Evolutionary conservation across 257 asterid species (phyloP), one percentile per base, ranked within the genome.

Genomic region (Penstemon davidsonii): DNA sequence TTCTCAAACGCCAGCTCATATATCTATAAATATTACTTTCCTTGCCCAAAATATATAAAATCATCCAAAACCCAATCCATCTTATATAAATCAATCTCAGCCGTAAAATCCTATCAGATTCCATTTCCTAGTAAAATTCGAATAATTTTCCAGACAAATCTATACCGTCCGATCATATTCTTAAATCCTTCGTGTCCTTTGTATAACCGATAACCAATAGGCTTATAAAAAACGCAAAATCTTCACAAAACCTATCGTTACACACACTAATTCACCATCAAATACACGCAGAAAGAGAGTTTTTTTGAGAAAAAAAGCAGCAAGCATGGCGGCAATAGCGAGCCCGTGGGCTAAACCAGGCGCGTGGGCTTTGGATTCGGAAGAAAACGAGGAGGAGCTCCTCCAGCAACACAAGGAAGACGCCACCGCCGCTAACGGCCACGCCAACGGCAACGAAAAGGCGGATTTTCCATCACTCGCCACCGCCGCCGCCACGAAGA

Each of bases 281-380:
- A 33, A 52, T 19, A 62, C 69, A 66, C 77, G 45, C 65, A 57
- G 4, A 10, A 0, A 39, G 19, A 19, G 18, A 60, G 6, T 41
- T 8, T 39, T n/a, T 45, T 38, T 12, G 53, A 52, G 55, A 43
- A 59, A 70, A 42, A 36, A 61, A 55, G 46, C 45, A 70, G 68
- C 75, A 64, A 84, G 11, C 70, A 90, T 90, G 98, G 97, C 96
- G 90, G 93, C 94, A 70, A 88, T 91, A 41, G 85, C 78, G 62
- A 81, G 90, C 83, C 88, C 92, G 79, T 93, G 97, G 97, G 57
- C 73, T 1, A 93, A 93, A 67, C 97, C 98, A 73, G 95, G 95
- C 76, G 96, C 95, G 3, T 92, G 98, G 98, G 97, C 97, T 7
- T 67, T 86, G 4, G 98, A 90, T 71, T 80, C 96, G 39, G 97